Base-by-base conservation (phyloP, 1,284 basidiomycete species). In the Ganoderma lingzhi region DNA sequence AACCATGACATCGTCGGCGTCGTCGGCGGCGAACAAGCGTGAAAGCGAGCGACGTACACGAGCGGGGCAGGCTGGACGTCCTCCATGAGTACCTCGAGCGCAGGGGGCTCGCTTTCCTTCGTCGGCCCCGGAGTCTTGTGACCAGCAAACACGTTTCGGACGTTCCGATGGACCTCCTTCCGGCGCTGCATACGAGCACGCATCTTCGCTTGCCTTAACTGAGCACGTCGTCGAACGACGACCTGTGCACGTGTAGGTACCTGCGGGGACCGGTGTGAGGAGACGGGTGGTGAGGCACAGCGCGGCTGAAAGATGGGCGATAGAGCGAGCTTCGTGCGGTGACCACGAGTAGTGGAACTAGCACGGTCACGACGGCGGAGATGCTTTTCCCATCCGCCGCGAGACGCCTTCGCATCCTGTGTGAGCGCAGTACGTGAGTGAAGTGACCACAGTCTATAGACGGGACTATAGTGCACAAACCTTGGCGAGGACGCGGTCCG, bases 111-210 rank as follows among this genome's bases (percentile, higher is more conserved):
- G 48, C 8, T 23, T 4, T 28, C 48, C 48, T 51, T 28, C 48
- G 12, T 28, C 23, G 48, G 23, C 3, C 10, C 48, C 23, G 23
- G 3, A 2, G 23, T 12, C 23, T 28, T 28, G 48, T 28, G 23
- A 19, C 48, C 23, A 3, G 48, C 48, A 28, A 51, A 12, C 23
- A 28, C 48, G 23, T 51, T 51, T 5, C 48, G 23, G 23, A 51
- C 23, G 48, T 51, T 51, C 48, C 48, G 48, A 51, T 51, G 14
- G 23, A 51, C 48, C 48, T 51, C 48, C 48, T 51, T 51, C 48
- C 23, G 23, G 48, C 48, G 48, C 48, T 51, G 48, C 48, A 51
- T 51, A 51, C n/a, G 48, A 51, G 48, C 48, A 28, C 48, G 48
- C 48, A 51, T 28, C 48, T 51, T 51, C 48, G 48, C 48, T 12